Percentiles rank a stretch among this genome's conserved stretches.
Evolutionary conservation across 2,329 filamentous ascomycete genomes (phyloP).

Genomic region (Exophiala aquamarina): DNA sequence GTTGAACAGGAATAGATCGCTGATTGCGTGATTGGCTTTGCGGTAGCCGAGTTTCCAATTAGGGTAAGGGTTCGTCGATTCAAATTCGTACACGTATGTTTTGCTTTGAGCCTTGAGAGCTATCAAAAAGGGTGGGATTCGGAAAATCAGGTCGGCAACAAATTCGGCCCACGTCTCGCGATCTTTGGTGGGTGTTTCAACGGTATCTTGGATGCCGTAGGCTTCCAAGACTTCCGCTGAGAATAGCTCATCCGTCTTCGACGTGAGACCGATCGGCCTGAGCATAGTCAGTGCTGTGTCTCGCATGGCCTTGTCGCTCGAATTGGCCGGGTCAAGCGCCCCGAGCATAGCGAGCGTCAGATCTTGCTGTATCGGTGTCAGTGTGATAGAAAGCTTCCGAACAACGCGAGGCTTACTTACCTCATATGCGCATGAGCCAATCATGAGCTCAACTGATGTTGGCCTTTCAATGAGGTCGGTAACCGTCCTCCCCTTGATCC

Average conservation of each 20-base stretch:
- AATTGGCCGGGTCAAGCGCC: not conserved
- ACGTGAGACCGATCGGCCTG: not conserved
- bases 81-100: slow-evolving; percentile 1
- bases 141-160: not conserved
- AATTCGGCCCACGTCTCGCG: not conserved
- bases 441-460: not conserved
- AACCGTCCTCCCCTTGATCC: not conserved
- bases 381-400: too few species aligned
- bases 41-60: not conserved
- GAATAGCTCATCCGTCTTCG: not conserved
- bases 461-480: not conserved
- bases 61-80: slow-evolving; percentile 1
- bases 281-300: not conserved
- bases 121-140: not conserved
- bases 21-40: slow-evolving; percentile 3
- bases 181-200: not conserved
- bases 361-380: not conserved
- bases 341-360: not conserved
- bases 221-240: not conserved
- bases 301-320: not conserved
- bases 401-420: too few species aligned
- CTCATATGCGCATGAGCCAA: not conserved
- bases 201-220: not conserved
- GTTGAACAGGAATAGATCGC: slow-evolving; percentile 1
- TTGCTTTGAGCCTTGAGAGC: not conserved